Percentiles rank a stretch among this genome's conserved stretches.
Conservation (phyloP, 805 yeast genomes). For the Yarrowia keelungensis region DNA sequence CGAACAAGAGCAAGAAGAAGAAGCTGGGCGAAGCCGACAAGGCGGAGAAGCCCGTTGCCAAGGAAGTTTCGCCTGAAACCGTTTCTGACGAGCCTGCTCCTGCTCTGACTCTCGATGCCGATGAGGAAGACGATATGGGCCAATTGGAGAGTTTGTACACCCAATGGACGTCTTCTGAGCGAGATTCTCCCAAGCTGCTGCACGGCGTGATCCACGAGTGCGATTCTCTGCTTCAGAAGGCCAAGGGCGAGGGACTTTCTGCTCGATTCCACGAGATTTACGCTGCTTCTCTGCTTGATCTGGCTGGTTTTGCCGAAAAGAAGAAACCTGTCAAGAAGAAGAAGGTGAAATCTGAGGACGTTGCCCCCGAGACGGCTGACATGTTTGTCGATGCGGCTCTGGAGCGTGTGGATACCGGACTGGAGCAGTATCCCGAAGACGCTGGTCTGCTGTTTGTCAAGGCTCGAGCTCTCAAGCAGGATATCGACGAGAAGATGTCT, state of each 20-base stretch:
- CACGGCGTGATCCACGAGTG: slow-evolving; percentile 92
- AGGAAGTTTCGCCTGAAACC: slow-evolving; percentile 33
- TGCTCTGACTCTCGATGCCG: slow-evolving; percentile 71
- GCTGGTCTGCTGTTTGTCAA: slow-evolving; percentile 59
- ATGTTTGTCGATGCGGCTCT: slow-evolving; percentile 74
- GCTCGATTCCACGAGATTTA: slow-evolving; percentile 71
- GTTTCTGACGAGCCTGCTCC: slow-evolving; percentile 60
- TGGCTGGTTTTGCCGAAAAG: slow-evolving; percentile 47
- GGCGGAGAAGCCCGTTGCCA: background rate
- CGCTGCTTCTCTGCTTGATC: slow-evolving; percentile 61
- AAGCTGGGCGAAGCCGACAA: slow-evolving; percentile 13
- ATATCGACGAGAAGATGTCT: slow-evolving; percentile 53
- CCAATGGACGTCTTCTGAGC: slow-evolving; percentile 62
- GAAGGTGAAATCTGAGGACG: slow-evolving; percentile 42
- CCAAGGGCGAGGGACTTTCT: slow-evolving; percentile 46
- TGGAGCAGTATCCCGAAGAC: slow-evolving; percentile 57
- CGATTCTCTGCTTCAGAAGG: slow-evolving; percentile 66
- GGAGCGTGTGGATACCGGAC: slow-evolving; percentile 70
- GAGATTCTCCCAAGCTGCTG: slow-evolving; percentile 54
- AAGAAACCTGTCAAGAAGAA: slow-evolving; percentile 42
- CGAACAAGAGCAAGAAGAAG: slow-evolving; percentile 55
- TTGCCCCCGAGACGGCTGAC: slow-evolving; percentile 51
- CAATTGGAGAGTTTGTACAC: slow-evolving; percentile 78
- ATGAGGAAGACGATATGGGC: slow-evolving; percentile 78
- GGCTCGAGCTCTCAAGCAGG: slow-evolving; percentile 55